Base-by-base conservation (phyloP, 768 basidiomycete genomes). In the Mrakia gelida region DNA sequence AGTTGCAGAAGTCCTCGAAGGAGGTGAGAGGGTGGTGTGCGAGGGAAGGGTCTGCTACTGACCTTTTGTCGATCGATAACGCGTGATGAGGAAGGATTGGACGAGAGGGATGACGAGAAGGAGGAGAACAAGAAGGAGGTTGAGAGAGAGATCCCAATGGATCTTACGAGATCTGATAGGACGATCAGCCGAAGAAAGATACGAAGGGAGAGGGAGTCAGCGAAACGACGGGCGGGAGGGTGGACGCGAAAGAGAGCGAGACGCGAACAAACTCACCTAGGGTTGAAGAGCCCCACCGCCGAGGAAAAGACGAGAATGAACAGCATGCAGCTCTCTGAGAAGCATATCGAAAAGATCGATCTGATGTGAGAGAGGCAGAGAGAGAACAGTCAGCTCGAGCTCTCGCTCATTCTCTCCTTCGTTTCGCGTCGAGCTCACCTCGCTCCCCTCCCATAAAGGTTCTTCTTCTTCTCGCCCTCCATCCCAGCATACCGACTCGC, bases 251-350 rank as follows among this genome's bases (percentile, higher is more conserved):
- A 62, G n/a, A 45, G 23, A 59, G 56, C 28, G 74, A 75, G 28
- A 71, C 26, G 30, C 32, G 30, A 7, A 41, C 67, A 45, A 86
- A 86, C 90, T 77, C 70, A 92, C 91, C 84, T 83, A 16, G 89
- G 81, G 52, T 87, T 85, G 54, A 93, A 86, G 0, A 90, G 62
- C 59, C 87, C 85, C 68, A 89, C 73, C 3, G 88, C 91, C 84
- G 94, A 92, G n/a, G 88, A 87, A 84, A 93, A 88, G 8, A 94
- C 85, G 76, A 94, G 86, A 18, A 89, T 80, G 81, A 93, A 93
- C 78, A 94, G 85, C 81, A 89, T 88, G 79, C 90, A 90, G 73
- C 90, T 89, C 84, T 93, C 93, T 1, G 91, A 88, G 82, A 93
- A 92, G 61, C 54, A 23, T 49, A 65, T 38, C 16, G 63, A 65